Percentiles rank a stretch among this genome's conserved stretches.
Evolutionary conservation across 805 yeast species (phyloP).

Genomic region (Priceomyces castillae): DNA sequence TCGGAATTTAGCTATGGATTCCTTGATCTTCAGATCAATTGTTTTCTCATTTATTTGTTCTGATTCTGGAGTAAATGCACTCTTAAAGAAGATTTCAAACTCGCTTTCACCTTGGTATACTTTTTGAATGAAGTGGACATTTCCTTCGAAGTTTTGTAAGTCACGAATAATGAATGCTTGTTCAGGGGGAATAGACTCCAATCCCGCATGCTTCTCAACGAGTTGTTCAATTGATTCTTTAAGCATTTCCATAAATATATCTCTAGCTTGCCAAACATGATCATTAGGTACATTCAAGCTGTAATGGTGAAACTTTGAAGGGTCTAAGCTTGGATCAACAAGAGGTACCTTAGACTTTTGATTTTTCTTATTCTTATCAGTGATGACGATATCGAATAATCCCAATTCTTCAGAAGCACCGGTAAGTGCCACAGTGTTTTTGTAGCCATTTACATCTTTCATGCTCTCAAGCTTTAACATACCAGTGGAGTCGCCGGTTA

Average conservation of each 20-base stretch:
- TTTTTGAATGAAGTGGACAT: constrained; percentile 76
- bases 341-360: constrained; percentile 35
- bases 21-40: constrained; percentile 33
- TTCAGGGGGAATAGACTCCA: constrained; percentile 40
- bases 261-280: constrained; percentile 74
- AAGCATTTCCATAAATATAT: constrained; percentile 64
- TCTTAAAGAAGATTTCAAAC: constrained; percentile 65
- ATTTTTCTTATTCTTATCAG: constrained; percentile 50
- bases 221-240: constrained; percentile 64
- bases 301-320: constrained; percentile 59
- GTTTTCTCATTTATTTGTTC: constrained; percentile 38
- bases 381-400: constrained; percentile 57
- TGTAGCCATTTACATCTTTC: constrained; percentile 25
- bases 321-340: constrained; percentile 48
- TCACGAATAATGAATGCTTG: constrained; percentile 58
- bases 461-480: constrained; percentile 25
- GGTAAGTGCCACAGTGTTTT: constrained; percentile 39
- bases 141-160: constrained; percentile 61
- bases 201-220: constrained; percentile 22
- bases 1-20: constrained; percentile 41
- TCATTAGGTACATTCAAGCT: constrained; percentile 71
- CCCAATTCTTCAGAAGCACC: constrained; percentile 64
- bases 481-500: constrained; percentile 17
- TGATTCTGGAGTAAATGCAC: constrained; percentile 34
- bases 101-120: constrained; percentile 71